Evolutionary conservation across 169 alveolate genomes (phyloP), one percentile per base, ranked within the genome.

Genomic region (Haemoproteus tartakovskyi): DNA sequence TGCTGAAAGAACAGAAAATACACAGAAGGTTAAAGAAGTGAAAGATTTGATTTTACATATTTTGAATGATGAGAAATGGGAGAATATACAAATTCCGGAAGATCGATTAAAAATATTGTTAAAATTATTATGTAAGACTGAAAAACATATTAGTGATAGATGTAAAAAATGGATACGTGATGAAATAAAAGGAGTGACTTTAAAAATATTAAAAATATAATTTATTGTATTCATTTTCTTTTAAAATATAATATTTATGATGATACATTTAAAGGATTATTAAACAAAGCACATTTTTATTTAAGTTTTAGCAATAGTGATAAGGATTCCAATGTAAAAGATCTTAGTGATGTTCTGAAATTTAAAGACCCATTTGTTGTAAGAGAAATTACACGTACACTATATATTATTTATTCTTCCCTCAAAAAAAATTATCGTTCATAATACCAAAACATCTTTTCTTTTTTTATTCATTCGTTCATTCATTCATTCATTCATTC

Each of bases 1-100:
- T 70, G 83, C 83, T 5, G 83, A 70, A 46, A 70, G 56, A 56
- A 70, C 78, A 40, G 33, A 56, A 54, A 48, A 70, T 56, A 11
- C 14, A 26, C 14, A 54, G 36, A 52, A 70, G 56, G 43, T 26
- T 33, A 29, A 70, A 14, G 56, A 54, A 16, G 45, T 70, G 29
- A 41, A 56, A 3, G 37, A 29, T 30, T 36, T 56, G 11, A 59
- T 70, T 54, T 47, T 41, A 41, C 16, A 52, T n/a, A 6, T n/a
- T 18, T 22, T 54, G 22, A 3, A 51, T 11, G 8, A 22, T 12
- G 33, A 26, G 3, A 41, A 33, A 3, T 12, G 24, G 16, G 29
- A 36, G 6, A 6, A 70, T 18, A 56, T 41, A 22, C 52, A 70
- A 30, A 26, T 70, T 14, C 41, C 63, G 8, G 83, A 70, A 70